These are phyloP conservation scores for Globisporangium polare DNA, from an alignment of 352 stramenopile genomes.

Conservation along the genomic window DNA sequence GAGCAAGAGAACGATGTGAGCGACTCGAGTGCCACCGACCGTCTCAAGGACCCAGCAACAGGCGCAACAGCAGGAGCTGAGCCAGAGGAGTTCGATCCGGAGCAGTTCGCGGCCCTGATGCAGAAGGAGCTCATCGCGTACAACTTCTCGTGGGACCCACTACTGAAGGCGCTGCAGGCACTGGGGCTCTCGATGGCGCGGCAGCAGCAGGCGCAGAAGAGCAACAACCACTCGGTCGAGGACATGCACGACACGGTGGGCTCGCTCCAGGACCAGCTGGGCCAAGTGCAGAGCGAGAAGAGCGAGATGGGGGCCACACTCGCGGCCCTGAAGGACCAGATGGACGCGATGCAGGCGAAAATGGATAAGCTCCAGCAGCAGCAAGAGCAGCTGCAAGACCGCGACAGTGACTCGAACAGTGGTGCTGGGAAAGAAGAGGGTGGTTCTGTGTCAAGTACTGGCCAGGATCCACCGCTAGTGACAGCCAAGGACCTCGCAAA, in stretches of 20 bases:
- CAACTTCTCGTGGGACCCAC: conserved; percentile 66
- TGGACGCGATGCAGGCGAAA: conserved; percentile 45
- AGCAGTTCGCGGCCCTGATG: conserved; percentile 56
- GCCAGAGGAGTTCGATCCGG: conserved; percentile 29
- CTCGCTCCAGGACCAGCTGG: conserved; percentile 37
- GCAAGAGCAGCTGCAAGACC: conserved; percentile 24
- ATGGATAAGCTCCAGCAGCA: conserved; percentile 26
- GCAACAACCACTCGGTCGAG: conserved; percentile 44
- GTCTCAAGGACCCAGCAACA: conserved; percentile 3
- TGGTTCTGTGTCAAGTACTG: conserved; percentile 5
- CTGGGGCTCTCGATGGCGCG: conserved; percentile 48
- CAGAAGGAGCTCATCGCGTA: conserved; percentile 68
- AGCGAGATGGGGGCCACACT: conserved; percentile 42
- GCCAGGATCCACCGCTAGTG: conserved; percentile 27
- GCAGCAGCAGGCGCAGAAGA: conserved; percentile 44
- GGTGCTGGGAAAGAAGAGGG: neutral
- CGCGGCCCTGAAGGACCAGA: conserved; percentile 40
- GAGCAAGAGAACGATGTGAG: conserved; percentile 18
- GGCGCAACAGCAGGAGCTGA: neutral
- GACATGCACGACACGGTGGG: conserved; percentile 49
- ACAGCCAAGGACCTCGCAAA: conserved; percentile 44
- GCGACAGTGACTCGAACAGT: neutral
- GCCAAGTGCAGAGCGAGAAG: conserved; percentile 49
- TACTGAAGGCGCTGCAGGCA: conserved; percentile 59
- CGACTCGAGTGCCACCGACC: neutral